Conservation (phyloP, 768 basidiomycete species). For the Serendipita indica region DNA sequence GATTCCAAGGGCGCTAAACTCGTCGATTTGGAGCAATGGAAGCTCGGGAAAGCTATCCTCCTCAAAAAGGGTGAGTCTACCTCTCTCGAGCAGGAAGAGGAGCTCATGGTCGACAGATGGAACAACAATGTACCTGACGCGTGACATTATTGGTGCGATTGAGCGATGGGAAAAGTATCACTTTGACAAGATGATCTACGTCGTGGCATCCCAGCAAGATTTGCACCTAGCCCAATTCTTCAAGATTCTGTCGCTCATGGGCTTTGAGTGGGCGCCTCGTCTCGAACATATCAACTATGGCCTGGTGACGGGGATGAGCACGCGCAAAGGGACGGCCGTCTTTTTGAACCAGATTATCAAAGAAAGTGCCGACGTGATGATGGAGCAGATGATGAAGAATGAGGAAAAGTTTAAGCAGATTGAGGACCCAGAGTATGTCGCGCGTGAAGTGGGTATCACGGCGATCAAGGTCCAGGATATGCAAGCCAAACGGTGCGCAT, state of each 20-base stretch:
- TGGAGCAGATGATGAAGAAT: slow-evolving; percentile 91
- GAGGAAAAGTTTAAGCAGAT: slow-evolving; percentile 82
- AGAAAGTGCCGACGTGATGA: slow-evolving; percentile 81
- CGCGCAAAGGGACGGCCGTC: slow-evolving; percentile 82
- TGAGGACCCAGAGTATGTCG: slow-evolving; percentile 69
- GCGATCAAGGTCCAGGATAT: slow-evolving; percentile 98
- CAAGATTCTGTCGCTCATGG: slow-evolving; percentile 84
- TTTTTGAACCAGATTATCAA: slow-evolving; percentile 88
- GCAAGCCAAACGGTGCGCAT: slow-evolving; percentile 70
- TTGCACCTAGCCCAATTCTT: slow-evolving; percentile 84
- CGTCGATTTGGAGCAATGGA: slow-evolving; percentile 78
- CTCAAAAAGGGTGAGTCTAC: slow-evolving; percentile 55
- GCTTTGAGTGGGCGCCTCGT: slow-evolving; percentile 67
- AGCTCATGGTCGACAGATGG: slow-evolving; percentile 37
- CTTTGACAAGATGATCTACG: slow-evolving; percentile 88
- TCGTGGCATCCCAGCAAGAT: slow-evolving; percentile 76
- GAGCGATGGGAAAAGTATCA: slow-evolving; percentile 87
- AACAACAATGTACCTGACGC: slow-evolving; percentile 85
- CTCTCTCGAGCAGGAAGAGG: not conserved
- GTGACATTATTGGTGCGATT: slow-evolving; percentile 87
- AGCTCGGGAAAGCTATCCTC: slow-evolving; percentile 80
- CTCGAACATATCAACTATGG: slow-evolving; percentile 87
- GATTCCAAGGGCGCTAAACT: slow-evolving; percentile 74
- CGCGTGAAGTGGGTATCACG: slow-evolving; percentile 77
- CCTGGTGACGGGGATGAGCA: slow-evolving; percentile 89